phyloP scores from a whole-genome alignment of 2,329 filamentous ascomycete species.

The Aspergillus sp. region DNA sequence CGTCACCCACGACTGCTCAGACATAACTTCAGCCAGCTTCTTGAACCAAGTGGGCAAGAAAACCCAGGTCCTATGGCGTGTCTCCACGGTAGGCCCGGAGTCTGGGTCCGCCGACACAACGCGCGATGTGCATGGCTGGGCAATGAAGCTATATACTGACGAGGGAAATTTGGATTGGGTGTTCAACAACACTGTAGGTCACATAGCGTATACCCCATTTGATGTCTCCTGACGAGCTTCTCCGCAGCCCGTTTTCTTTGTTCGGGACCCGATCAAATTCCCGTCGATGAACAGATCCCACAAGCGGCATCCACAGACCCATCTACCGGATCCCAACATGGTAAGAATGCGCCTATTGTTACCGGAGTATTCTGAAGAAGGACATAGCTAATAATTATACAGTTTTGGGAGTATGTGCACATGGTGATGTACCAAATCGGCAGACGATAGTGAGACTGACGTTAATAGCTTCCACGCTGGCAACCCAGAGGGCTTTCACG shows the following conservation, averaged over 20 bases:
- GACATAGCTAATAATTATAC: background rate
- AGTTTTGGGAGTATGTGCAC: slow-evolving; percentile 5
- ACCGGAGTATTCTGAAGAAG: background rate
- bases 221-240: background rate
- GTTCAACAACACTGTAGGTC: slow-evolving; percentile 58
- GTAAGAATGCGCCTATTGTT: slow-evolving; percentile 9
- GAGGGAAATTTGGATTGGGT: slow-evolving; percentile 74
- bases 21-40: slow-evolving; percentile 56
- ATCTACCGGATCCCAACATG: slow-evolving; percentile 26
- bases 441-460: slow-evolving; percentile 1
- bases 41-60: slow-evolving; percentile 55
- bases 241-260: slow-evolving; percentile 62
- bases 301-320: slow-evolving; percentile 52
- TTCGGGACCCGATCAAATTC: slow-evolving; percentile 67
- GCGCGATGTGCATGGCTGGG: slow-evolving; percentile 73
- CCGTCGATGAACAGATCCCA: slow-evolving; percentile 68
- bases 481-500: slow-evolving; percentile 61
- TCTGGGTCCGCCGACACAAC: slow-evolving; percentile 73
- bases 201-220: background rate
- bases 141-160: slow-evolving; percentile 70
- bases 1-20: slow-evolving; percentile 56
- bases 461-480: slow-evolving; percentile 24
- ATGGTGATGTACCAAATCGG: too few species aligned
- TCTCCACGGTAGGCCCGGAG: slow-evolving; percentile 71
- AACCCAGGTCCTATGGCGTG: slow-evolving; percentile 55